Evolutionary conservation across 306 rosid genomes (phyloP), one percentile per base, ranked within the genome.

Genomic region (Cicer yamashitae): DNA sequence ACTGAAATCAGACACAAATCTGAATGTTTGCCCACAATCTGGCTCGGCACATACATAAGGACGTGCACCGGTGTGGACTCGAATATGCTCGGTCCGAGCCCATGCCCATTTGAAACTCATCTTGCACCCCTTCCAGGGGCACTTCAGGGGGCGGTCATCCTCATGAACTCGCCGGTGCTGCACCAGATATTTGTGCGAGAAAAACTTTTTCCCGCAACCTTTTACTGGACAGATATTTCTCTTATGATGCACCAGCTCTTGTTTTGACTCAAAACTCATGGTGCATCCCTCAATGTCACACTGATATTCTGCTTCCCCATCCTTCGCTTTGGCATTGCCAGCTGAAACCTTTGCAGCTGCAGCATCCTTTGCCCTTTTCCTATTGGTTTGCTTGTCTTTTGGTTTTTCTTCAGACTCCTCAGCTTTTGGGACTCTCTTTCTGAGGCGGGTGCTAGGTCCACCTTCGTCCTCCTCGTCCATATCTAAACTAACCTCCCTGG

Each of bases 71-170:
- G 98, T 96, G 82, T 96, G 99, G 73, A 96, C 98, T 76, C 99
- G 86, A 65, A 96, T 90, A 86, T 96, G 99, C 67, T 96, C 99
- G 0, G 99, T 96, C 50, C 97, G 96, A 52, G 99, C 98, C 99
- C 99, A 92, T 41, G 99, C 93, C 99, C 98, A 92, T 85, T 96
- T 96, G 91, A 96, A 96, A 45, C 91, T 90, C 99, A 92, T 96
- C 93, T 92, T 92, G 96, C 99, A 96, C 73, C 99, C 99, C 88
- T 88, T 96, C 99, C 99, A 96, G 18, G 98, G 98, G 71, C 99
- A 96, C 88, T 82, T 82, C 64, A 96, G 88, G 67, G 99, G 99
- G 34, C 97, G 97, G 25, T 96, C 99, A 73, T 96, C 99, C 83
- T 82, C 66, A 43, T 96, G 99, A 61, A 96, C 99, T 64, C 98